Evolutionary conservation across 176 grass and related monocot species (phyloP).

Genomic region (Leersia perrieri): DNA sequence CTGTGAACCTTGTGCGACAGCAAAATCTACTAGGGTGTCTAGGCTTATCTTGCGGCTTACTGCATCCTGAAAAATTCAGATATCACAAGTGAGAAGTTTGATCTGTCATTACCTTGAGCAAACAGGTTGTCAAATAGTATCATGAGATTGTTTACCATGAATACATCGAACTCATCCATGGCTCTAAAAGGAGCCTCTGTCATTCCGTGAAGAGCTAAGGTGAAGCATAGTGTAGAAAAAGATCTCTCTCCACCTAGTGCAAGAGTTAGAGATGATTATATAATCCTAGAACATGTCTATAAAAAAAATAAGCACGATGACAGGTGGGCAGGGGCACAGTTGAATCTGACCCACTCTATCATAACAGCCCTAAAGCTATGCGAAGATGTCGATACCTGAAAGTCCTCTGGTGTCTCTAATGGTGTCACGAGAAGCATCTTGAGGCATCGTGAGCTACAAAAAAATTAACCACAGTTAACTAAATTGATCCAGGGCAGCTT

Average conservation of each 20-base stretch:
- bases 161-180: conserved; percentile 99
- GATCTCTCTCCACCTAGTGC: conserved; percentile 81
- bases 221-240: conserved; percentile 96
- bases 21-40: conserved; percentile 87
- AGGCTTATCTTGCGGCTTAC: conserved; percentile 95
- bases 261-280: neutral
- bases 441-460: conserved; percentile 92
- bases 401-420: conserved; percentile 89
- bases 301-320: neutral
- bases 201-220: conserved; percentile 98
- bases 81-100: conserved; percentile 18
- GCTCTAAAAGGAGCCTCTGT: conserved; percentile 93
- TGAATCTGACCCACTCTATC: neutral
- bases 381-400: conserved; percentile 59
- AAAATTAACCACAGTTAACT: neutral
- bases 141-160: conserved; percentile 60
- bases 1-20: conserved; percentile 75
- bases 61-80: conserved; percentile 66
- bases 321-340: neutral
- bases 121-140: neutral
- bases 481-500: neutral
- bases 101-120: neutral
- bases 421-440: conserved; percentile 83
- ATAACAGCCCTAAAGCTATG: neutral
- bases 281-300: neutral